Base-by-base conservation (phyloP, 2,329 filamentous ascomycete species). In the Tolypocladium paradoxum region DNA sequence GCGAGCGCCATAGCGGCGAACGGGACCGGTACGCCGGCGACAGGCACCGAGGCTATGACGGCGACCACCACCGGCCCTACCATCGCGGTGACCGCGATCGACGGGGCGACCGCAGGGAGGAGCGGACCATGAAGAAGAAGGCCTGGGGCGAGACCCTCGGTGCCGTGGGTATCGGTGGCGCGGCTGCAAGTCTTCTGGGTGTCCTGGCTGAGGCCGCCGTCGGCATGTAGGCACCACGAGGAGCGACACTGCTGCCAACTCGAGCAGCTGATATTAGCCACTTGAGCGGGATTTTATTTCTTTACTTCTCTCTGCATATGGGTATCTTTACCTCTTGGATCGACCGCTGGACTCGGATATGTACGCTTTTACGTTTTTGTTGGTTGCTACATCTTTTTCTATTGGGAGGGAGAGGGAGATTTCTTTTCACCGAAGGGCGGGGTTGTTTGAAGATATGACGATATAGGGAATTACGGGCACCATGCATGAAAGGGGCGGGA, bases 141-240 rank as follows among this genome's bases (percentile, higher is more conserved):
- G 69, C 68, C 14, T 76, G 75, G 65, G 75, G 76, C 48, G 78
- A 81, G 57, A 76, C 79, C 18, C 69, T 83, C 4, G 74, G 76
- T 2, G 79, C 77, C 0, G 81, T 79, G 6, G 77, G 81, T 1
- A 77, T 85, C 33, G 81, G 81, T 4, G 79, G 81, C 11, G 81
- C 80, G 0, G 81, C 82, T 0, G 79, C 76, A 3, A 82, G 78
- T 51, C 64, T 84, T 55, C 60, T 84, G 47, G 76, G 76, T 52
- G 79, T 83, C 1, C 65, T 84, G 34, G 75, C 77, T 4, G 79
- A 84, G 62, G 81, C 80, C 29, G 79, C 79, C 5, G 64, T 63
- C 11, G 65, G 58, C 6, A 58, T 68, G 33, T 66, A 33, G 31
- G 7, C 9, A 2, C 6, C 4, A 11, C 6, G 6, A 18, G 16